A percentile compares a stretch with the other conserved stretches of the same genome.
Evolutionary conservation across 1,139 yeast genomes (phyloP).

Genomic region (Dujonia santamariae): DNA sequence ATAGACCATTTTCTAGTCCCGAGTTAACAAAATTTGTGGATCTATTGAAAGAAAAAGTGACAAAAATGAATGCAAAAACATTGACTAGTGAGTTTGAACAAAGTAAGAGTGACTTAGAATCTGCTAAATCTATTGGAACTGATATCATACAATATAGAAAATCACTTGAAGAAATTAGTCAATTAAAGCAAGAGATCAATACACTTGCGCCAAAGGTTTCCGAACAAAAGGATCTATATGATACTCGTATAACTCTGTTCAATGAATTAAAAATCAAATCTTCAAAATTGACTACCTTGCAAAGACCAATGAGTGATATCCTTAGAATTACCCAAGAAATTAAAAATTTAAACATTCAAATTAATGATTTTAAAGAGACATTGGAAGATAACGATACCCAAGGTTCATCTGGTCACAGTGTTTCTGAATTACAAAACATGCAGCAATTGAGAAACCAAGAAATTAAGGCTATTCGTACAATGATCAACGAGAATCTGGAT

Average conservation of each 20-base stretch:
- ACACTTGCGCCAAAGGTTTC: conserved; percentile 8
- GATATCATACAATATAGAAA: conserved; percentile 27
- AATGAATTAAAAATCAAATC: conserved; percentile 12
- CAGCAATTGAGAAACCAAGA: conserved; percentile 42
- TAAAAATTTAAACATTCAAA: conserved; percentile 25
- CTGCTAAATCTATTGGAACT: conserved; percentile 23
- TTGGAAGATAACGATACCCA: conserved; percentile 13
- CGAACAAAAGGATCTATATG: conserved; percentile 12
- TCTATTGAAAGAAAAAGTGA: conserved; percentile 35
- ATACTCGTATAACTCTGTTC: conserved; percentile 15
- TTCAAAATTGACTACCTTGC: conserved; percentile 12
- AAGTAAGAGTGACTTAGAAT: conserved; percentile 28
- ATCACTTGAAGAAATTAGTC: conserved; percentile 13
- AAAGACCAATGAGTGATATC: conserved; percentile 35
- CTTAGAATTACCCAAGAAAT: conserved; percentile 36
- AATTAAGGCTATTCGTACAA: conserved; percentile 45
- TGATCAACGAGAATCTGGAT: conserved; percentile 41
- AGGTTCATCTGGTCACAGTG: conserved; percentile 21
- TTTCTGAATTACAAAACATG: conserved; percentile 51
- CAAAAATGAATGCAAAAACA: conserved; percentile 33
- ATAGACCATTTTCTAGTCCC: conserved; percentile 48
- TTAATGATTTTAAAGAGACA: conserved; percentile 35
- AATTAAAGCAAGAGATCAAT: conserved; percentile 8
- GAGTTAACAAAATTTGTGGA: conserved; percentile 29
- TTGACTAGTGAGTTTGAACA: conserved; percentile 32